Evolutionary conservation across 2,329 filamentous ascomycete species (phyloP).

Genomic region (Ophiostoma ips): DNA sequence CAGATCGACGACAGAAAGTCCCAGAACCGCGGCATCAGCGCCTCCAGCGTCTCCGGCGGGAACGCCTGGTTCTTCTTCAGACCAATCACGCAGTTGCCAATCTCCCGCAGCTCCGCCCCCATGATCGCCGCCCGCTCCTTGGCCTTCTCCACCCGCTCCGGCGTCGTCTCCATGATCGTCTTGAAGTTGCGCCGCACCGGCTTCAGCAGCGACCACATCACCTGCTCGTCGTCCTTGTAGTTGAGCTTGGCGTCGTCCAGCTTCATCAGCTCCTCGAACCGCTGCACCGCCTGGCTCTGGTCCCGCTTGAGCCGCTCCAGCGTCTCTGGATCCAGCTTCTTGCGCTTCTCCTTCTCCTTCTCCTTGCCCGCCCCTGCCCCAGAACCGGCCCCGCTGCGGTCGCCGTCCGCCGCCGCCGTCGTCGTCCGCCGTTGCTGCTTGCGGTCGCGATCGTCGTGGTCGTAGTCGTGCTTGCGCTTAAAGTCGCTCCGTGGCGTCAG

Average conservation of each 20-base stretch:
- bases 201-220: constrained; percentile 26
- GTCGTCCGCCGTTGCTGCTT: constrained; percentile 20
- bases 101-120: constrained; percentile 23
- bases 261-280: constrained; percentile 25
- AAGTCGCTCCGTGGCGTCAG: constrained; percentile 34
- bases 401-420: constrained; percentile 18
- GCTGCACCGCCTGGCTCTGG: constrained; percentile 22
- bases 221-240: constrained; percentile 20
- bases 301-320: constrained; percentile 23
- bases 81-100: constrained; percentile 23
- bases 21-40: constrained; percentile 25
- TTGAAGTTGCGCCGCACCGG: constrained; percentile 25
- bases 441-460: constrained; percentile 34
- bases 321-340: constrained; percentile 22
- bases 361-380: constrained; percentile 18
- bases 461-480: constrained; percentile 47
- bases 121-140: constrained; percentile 25
- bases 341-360: constrained; percentile 28
- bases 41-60: constrained; percentile 19
- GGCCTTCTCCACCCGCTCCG: constrained; percentile 18
- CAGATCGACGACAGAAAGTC: constrained; percentile 26
- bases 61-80: constrained; percentile 21
- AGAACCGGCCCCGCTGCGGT: constrained; percentile 14
- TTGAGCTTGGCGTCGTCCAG: constrained; percentile 24
- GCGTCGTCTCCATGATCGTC: constrained; percentile 23